phyloP scores from a whole-genome alignment of 75 land plant species.

The Sequoiadendron giganteum region DNA sequence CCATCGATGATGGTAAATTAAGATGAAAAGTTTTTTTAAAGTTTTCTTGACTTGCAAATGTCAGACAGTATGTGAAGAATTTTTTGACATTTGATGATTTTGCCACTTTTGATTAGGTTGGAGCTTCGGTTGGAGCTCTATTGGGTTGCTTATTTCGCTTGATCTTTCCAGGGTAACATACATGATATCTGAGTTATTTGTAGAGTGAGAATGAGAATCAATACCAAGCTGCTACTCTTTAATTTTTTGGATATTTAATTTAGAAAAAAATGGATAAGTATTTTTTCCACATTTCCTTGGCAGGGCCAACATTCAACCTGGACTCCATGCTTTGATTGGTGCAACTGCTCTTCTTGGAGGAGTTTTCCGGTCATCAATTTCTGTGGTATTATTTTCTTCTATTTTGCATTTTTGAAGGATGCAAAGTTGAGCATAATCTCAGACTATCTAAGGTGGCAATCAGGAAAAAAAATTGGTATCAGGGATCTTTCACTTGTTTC shows the following conservation, averaged over 20 bases:
- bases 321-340: slow-evolving; percentile 50
- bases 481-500: neutral
- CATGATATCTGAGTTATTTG: neutral
- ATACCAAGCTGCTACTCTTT: neutral
- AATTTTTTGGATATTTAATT: neutral
- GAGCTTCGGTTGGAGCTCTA: slow-evolving; percentile 47
- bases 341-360: slow-evolving; percentile 49
- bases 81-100: neutral
- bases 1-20: slow-evolving; percentile 45
- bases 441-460: neutral
- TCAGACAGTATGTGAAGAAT: neutral
- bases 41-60: neutral
- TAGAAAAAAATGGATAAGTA: neutral
- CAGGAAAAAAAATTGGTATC: neutral
- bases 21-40: neutral
- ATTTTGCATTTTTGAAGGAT: neutral
- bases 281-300: slow-evolving; percentile 1
- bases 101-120: slow-evolving; percentile 21
- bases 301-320: slow-evolving; percentile 44
- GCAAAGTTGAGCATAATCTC: neutral
- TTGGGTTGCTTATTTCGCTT: slow-evolving; percentile 28
- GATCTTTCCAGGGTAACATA: slow-evolving; percentile 29
- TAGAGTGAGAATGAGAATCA: neutral
- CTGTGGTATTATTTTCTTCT: slow-evolving; percentile 24
- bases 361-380: slow-evolving; percentile 43